These are phyloP conservation scores for Cryptococcus sp. DNA, from an alignment of 1,284 basidiomycete genomes.

Conservation along the genomic window DNA sequence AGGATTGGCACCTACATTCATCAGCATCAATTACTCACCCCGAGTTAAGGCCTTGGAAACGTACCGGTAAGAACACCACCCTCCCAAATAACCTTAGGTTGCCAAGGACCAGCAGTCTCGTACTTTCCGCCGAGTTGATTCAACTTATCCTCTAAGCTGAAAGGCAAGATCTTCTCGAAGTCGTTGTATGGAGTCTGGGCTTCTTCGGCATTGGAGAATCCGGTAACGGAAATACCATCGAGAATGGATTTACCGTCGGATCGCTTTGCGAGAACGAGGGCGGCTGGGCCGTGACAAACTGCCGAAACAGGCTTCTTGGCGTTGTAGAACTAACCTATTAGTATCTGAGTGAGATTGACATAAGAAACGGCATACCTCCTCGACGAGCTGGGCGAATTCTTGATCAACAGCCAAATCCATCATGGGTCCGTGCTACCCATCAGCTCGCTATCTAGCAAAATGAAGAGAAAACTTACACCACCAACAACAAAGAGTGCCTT, in stretches of 20 bases:
- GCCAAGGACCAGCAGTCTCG: conserved; percentile 59
- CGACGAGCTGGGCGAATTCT: conserved; percentile 58
- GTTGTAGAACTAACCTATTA: conserved; percentile 56
- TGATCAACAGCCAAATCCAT: conserved; percentile 62
- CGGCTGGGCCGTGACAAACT: conserved; percentile 71
- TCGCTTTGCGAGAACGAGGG: conserved; percentile 56
- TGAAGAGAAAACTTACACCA: conserved; percentile 47
- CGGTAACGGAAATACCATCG: conserved; percentile 58
- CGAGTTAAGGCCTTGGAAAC: conserved; percentile 1
- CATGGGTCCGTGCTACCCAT: conserved; percentile 58
- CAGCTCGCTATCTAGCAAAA: background rate
- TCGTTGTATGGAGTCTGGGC: conserved; percentile 45
- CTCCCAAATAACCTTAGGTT: conserved; percentile 51
- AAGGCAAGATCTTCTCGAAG: conserved; percentile 54
- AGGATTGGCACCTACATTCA: conserved; percentile 67
- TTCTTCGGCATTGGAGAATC: conserved; percentile 70
- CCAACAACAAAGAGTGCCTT: conserved; percentile 74
- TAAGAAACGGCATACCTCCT: conserved; percentile 49
- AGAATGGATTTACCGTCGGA: conserved; percentile 61
- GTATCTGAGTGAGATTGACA: background rate
- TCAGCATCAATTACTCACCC: background rate
- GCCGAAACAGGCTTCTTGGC: conserved; percentile 54
- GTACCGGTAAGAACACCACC: conserved; percentile 50
- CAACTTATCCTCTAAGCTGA: conserved; percentile 64
- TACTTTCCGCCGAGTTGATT: conserved; percentile 61